Conservation (phyloP, 1,139 yeast species). For the Spathaspora sp. region DNA sequence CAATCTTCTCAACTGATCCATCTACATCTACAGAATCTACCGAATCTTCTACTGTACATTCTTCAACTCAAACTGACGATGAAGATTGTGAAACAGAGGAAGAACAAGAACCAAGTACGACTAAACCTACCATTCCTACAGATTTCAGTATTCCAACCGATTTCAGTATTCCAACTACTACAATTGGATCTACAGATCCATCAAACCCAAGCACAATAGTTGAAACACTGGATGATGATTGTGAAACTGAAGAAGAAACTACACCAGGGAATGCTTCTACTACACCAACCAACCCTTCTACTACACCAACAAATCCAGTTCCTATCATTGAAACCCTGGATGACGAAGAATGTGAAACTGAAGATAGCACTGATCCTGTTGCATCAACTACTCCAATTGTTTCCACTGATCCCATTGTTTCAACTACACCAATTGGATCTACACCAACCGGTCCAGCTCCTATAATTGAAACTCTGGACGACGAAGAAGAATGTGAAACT, state of each 20-base stretch:
- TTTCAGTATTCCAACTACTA: too few species aligned
- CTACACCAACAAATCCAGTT: not conserved
- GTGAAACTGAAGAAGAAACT: not conserved
- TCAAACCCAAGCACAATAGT: not conserved
- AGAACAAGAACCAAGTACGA: too few species aligned
- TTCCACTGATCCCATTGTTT: too few species aligned
- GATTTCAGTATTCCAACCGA: too few species aligned
- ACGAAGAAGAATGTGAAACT: not conserved
- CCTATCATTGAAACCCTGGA: not conserved
- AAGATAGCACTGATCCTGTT: too few species aligned
- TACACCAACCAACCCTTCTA: constrained; percentile 4
- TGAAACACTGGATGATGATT: not conserved
- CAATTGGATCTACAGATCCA: not conserved
- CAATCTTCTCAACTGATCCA: not conserved
- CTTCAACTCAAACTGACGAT: constrained; percentile 1
- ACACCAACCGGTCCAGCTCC: too few species aligned
- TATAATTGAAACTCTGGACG: not conserved
- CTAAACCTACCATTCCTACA: too few species aligned
- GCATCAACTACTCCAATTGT: too few species aligned
- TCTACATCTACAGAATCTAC: not conserved
- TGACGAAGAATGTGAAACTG: constrained; percentile 16
- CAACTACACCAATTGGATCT: too few species aligned
- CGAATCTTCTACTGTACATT: constrained; percentile 3
- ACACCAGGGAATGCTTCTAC: constrained; percentile 7
- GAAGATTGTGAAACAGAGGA: constrained; percentile 5